These are phyloP conservation scores for Pichiaceae sp. DNA, from an alignment of 1,139 yeast species.

Conservation along the genomic window DNA sequence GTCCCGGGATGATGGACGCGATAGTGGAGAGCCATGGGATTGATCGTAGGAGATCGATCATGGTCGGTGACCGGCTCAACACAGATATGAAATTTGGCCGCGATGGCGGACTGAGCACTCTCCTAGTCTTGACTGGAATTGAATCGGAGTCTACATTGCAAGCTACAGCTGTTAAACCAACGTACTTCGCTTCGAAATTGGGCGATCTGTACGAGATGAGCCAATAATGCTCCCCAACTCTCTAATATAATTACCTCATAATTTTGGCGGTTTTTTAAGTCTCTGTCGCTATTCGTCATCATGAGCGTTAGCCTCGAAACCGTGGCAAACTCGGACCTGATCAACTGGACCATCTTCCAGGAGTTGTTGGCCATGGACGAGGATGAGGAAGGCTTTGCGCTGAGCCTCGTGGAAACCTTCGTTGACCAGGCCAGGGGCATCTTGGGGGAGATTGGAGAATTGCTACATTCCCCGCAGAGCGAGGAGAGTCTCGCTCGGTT, in stretches of 20 bases:
- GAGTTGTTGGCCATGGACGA: conserved; percentile 92
- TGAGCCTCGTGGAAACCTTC: conserved; percentile 68
- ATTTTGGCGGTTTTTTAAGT: no score
- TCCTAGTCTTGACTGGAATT: conserved; percentile 85
- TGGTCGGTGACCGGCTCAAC: conserved; percentile 93
- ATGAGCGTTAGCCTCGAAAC: conserved; percentile 20
- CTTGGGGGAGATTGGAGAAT: conserved; percentile 56
- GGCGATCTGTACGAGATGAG: conserved; percentile 64
- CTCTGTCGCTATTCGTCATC: no score
- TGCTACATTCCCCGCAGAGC: conserved; percentile 17
- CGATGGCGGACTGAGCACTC: conserved; percentile 74
- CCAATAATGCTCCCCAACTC: no score
- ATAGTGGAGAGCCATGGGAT: conserved; percentile 60
- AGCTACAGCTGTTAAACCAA: conserved; percentile 40
- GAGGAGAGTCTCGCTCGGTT: conserved; percentile 46
- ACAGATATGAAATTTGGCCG: conserved; percentile 92
- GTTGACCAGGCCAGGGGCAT: conserved; percentile 86
- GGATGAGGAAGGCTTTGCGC: conserved; percentile 80
- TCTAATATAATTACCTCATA: no score
- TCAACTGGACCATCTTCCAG: conserved; percentile 83
- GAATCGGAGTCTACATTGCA: conserved; percentile 51
- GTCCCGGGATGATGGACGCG: conserved; percentile 82
- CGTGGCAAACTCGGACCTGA: conserved; percentile 42
- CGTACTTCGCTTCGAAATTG: conserved; percentile 60
- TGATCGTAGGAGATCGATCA: conserved; percentile 60